Evolutionary conservation across 345 rosid species (phyloP), one percentile per base, ranked within the genome.

Genomic region (Triadica sebifera): DNA sequence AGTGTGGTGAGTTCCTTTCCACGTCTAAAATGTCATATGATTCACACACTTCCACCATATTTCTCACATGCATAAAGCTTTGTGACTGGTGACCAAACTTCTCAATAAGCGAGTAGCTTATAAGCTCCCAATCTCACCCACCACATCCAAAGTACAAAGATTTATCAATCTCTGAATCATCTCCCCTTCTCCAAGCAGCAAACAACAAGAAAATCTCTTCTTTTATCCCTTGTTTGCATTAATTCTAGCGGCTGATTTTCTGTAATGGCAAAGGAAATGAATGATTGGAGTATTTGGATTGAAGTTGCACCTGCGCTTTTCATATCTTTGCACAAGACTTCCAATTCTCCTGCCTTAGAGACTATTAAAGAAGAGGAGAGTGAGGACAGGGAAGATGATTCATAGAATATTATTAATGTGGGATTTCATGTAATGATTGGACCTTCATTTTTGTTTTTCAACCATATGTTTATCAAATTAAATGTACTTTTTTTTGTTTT

Each of bases 321-420:
- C 55, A 29, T 83, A 49, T 75, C 77, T n/a, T 56, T 65, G 11
- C 70, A n/a, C 60, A 83, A 65, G 71, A 57, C 71, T 38, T 81
- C 83, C 4, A 77, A 37, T 57, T 58, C 67, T 24, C 84, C 87
- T 1, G 69, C 2, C 1, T 51, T 88, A 61, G 88, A 83, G 85
- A 86, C 89, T 2, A 88, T 88, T n/a, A 13, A 52, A 24, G 91
- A 88, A 70, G 88, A 78, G 43, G 89, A 81, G 37, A 66, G 49
- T 1, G 87, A 82, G 53, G 85, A 68, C 16, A 5, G 6, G 9
- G 78, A 74, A 12, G 79, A 78, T 50, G 61, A 58, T 46, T 60
- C 5, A 12, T 60, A 58, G 16, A 50, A 50, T 47, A 0, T 47
- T 47, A 12, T 47, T 12, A 47, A 47, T 47, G 51, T 47, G 51